A percentile compares a stretch with the other conserved stretches of the same genome.
Conservation (phyloP, 2,329 filamentous ascomycete species). For the Ilyonectria destructans region DNA sequence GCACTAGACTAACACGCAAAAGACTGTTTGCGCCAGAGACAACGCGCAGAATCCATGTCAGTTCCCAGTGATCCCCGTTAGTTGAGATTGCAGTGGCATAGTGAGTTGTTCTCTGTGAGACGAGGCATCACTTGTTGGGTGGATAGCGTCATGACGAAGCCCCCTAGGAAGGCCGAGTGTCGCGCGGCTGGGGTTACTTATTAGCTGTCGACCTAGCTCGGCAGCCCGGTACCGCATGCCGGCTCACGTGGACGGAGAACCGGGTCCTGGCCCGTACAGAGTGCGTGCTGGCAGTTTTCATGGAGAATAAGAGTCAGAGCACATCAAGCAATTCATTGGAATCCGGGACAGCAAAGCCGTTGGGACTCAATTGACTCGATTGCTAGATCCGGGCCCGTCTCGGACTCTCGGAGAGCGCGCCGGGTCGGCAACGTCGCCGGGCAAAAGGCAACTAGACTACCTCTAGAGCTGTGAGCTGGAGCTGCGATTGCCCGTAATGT, state of each 20-base stretch:
- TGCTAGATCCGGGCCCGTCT: constrained; percentile 20
- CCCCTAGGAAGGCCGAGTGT: background rate
- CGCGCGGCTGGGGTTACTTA: constrained; percentile 9
- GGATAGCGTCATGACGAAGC: background rate
- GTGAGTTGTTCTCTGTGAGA: background rate
- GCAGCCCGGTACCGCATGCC: constrained; percentile 5
- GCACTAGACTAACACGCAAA: background rate
- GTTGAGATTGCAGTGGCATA: background rate
- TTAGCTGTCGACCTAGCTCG: constrained; percentile 10
- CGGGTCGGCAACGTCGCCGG: constrained; percentile 36
- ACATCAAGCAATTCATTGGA: constrained; percentile 5
- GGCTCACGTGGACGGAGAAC: constrained; percentile 9
- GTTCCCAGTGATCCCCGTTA: constrained; percentile 5
- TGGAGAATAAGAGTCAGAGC: background rate
- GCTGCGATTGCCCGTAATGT: background rate
- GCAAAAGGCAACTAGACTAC: constrained; percentile 31
- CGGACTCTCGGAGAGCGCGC: constrained; percentile 24
- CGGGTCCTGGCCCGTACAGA: background rate
- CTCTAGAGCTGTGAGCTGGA: constrained; percentile 18
- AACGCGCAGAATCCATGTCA: background rate
- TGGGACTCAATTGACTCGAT: constrained; percentile 20
- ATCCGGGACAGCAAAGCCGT: constrained; percentile 18
- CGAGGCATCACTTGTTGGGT: background rate
- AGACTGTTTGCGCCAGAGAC: background rate
- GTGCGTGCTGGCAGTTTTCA: background rate